Evolutionary conservation across 257 asterid genomes (phyloP).

Genomic region (Oldenlandia corymbosa): DNA sequence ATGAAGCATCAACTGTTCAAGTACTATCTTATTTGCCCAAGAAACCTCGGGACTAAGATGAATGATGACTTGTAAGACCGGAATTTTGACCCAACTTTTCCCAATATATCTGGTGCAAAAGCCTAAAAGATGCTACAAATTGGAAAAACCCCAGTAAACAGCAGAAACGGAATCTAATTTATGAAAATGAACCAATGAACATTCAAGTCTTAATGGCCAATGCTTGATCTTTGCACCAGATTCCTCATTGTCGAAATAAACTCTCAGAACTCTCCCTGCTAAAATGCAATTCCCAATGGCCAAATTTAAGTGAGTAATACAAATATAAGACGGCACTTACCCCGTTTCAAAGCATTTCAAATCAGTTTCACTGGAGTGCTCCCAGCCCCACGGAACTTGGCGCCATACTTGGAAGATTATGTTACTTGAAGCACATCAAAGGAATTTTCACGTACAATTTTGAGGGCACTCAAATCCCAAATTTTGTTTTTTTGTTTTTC

Average conservation of each 20-base stretch:
- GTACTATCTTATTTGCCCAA: too few relatives aligned
- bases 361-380: background rate
- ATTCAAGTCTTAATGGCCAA: too few relatives aligned
- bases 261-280: background rate
- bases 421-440: background rate
- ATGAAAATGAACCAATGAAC: too few relatives aligned
- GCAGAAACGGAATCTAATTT: too few relatives aligned
- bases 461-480: background rate
- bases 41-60: too few relatives aligned
- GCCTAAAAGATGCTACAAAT: too few relatives aligned
- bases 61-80: too few relatives aligned
- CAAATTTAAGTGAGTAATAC: background rate
- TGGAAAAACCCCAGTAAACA: too few relatives aligned
- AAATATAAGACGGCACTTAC: background rate
- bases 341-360: background rate
- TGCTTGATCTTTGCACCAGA: background rate
- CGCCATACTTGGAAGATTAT: too few relatives aligned
- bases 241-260: background rate
- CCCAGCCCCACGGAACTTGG: background rate
- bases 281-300: background rate
- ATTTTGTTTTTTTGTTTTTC: background rate
- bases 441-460: background rate
- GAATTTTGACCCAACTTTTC: too few relatives aligned
- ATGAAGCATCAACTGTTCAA: background rate
- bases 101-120: too few relatives aligned